Percentiles rank a stretch among this genome's conserved stretches.
phyloP scores from a whole-genome alignment of 345 rosid genomes.

The Boechera stricta region DNA sequence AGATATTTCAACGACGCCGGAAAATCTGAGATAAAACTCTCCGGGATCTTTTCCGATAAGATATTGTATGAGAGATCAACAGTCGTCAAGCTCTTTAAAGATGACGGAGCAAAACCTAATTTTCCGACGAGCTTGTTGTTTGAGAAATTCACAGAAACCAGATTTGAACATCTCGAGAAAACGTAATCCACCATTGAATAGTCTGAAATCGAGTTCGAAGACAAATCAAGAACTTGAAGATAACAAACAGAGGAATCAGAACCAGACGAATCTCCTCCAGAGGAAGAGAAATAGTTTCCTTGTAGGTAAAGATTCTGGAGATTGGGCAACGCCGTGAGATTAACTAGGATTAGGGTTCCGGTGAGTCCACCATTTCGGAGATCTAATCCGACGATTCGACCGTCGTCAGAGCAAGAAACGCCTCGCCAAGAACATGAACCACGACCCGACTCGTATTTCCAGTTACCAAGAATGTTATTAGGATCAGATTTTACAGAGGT shows the following conservation, averaged over 20 bases:
- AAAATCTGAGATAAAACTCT: constrained; percentile 50
- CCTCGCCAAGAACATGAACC: constrained; percentile 75
- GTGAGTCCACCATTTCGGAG: constrained; percentile 59
- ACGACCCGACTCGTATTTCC: constrained; percentile 53
- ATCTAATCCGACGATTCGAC: constrained; percentile 56
- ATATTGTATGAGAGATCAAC: constrained; percentile 77
- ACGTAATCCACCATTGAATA: constrained; percentile 47
- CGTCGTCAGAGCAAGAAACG: constrained; percentile 61
- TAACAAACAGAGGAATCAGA: constrained; percentile 40
- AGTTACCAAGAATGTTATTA: constrained; percentile 51
- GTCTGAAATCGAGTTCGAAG: constrained; percentile 69
- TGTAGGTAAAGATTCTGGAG: constrained; percentile 58
- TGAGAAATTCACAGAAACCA: constrained; percentile 71
- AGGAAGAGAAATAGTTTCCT: constrained; percentile 61
- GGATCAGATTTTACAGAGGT: constrained; percentile 71
- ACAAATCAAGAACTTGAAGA: constrained; percentile 68
- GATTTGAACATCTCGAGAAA: constrained; percentile 65
- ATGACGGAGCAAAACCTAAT: constrained; percentile 45
- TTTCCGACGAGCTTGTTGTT: constrained; percentile 64
- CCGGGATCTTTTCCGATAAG: constrained; percentile 65
- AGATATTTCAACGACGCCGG: constrained; percentile 58
- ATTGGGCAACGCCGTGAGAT: constrained; percentile 60
- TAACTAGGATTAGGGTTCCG: constrained; percentile 59
- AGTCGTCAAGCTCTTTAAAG: constrained; percentile 57
- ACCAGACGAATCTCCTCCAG: constrained; percentile 48